Evolutionary conservation across 2,329 filamentous ascomycete genomes (phyloP), one percentile per base, ranked within the genome.

Genomic region (Aspergillus melleus): DNA sequence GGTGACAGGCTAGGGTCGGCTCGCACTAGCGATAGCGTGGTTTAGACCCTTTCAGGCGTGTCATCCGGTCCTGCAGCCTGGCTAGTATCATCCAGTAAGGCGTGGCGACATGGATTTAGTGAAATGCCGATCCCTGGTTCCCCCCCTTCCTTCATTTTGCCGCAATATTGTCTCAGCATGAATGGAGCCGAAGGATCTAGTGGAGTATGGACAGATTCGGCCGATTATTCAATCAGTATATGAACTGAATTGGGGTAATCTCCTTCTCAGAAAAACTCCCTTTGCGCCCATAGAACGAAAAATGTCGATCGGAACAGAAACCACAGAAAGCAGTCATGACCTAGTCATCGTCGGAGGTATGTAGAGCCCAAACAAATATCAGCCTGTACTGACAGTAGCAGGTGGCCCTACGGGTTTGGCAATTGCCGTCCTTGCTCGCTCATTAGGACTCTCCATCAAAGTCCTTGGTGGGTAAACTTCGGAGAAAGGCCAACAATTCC

Each of bases 351-450:
- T 55, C 4, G 54, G 54, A 2, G 54, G 54, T 26, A 4, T 14
- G 24, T 51, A 30, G 24, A 12, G 5, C 16, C 12, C 44, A 47
- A 2, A 24, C 19, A 22, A 24, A 9, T 14, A 11, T 20, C 9
- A 47, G 3, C 20, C 22, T 6, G 12, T 51, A 30, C 49, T 51
- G 11, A 47, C 19, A 5, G 9, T 10, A 14, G 10, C 16, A 51
- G 49, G 49, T 4, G 54, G 54, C 5, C 54, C 54, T 24, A 55
- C 54, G 11, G 54, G 54, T 19, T 5, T 55, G 19, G 29, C 46
- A 4, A 39, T 47, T 14, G 54, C 44, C 4, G 54, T 55, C 4
- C 54, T 55, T 19, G 54, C 54, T 11, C 26, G 54, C 16, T 39
- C 54, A 29, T 24, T 50, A 26, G 54, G 54, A 6, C 54, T 55